phyloP scores from a whole-genome alignment of 2,329 filamentous ascomycete species.

The Thielaviopsis populi region DNA sequence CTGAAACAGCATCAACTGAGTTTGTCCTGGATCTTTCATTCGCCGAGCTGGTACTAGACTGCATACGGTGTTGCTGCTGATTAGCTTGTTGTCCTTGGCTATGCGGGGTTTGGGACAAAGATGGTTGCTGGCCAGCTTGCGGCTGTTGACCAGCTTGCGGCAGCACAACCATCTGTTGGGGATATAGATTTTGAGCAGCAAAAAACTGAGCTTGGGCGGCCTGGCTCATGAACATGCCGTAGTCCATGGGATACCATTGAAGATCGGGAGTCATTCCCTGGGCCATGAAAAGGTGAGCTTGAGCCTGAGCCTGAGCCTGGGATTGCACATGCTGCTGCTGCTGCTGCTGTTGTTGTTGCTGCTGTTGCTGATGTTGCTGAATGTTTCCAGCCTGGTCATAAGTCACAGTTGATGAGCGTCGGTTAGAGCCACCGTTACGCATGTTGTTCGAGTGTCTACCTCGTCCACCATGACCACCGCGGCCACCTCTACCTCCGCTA shows the following conservation, averaged over 20 bases:
- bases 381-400: constrained; percentile 13
- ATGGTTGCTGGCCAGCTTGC: constrained; percentile 1
- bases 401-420: constrained; percentile 34
- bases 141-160: neutral
- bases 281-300: constrained; percentile 19
- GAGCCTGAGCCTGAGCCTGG: neutral
- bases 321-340: constrained; percentile 2
- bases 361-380: constrained; percentile 17
- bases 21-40: constrained; percentile 42
- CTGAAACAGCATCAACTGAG: constrained; percentile 46
- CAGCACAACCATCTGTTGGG: constrained; percentile 1
- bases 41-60: constrained; percentile 1
- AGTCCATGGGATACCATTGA: constrained; percentile 1
- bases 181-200: neutral
- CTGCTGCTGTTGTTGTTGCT: neutral
- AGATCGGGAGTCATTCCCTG: neutral
- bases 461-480: constrained; percentile 27
- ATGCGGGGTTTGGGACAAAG: neutral
- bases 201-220: neutral
- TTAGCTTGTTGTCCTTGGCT: neutral
- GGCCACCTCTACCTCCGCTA: constrained; percentile 29
- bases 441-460: constrained; percentile 31
- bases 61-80: constrained; percentile 9
- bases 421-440: constrained; percentile 31
- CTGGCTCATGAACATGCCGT: constrained; percentile 1